Evolutionary conservation across 352 stramenopile genomes (phyloP), one percentile per base, ranked within the genome.

Genomic region (Peronosclerospora sorghi): DNA sequence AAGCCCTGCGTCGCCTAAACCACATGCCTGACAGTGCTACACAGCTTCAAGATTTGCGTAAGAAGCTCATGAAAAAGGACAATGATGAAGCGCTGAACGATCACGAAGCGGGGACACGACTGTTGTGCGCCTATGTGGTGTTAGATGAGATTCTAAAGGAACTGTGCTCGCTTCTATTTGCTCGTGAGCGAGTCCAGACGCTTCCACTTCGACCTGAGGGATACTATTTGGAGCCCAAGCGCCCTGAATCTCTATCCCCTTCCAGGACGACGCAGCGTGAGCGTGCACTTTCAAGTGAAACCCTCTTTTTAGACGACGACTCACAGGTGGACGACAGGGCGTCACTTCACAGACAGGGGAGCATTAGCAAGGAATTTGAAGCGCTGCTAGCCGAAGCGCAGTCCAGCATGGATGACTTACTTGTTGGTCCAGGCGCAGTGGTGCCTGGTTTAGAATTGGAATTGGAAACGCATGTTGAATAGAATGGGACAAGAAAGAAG

Each of bases 131-230:
- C 0, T 89, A 74, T n/a, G 63, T 90, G 18, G 66, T 93, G 24
- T 51, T 93, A 13, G 80, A 93, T 37, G 80, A 93, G 45, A 72
- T 93, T 23, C 48, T 93, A 2, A 90, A 90, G 50, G 80, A 93
- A 50, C 62, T 93, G 1, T 88, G 79, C 37, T 86, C 77, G 8
- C 62, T 86, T 43, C 54, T 90, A 2, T 88, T 90, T 39, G 75
- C 77, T 1, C 74, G 73, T 18, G 77, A 89, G 26, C 73, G 73
- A 15, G 69, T 87, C 18, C 69, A 72, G 28, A 81, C 57, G 14
- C 52, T 93, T 26, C 80, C 80, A 5, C 56, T 90, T 21, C 85
- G 86, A 45, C 77, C 80, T 0, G 80, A 90, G 42, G 80, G 78
- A 2, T 87, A 81, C 52, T 93, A 90, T 60, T 62, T 90, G 24